These are phyloP conservation scores for Penicillium concentricum DNA, from an alignment of 2,329 filamentous ascomycete species.

Conservation along the genomic window DNA sequence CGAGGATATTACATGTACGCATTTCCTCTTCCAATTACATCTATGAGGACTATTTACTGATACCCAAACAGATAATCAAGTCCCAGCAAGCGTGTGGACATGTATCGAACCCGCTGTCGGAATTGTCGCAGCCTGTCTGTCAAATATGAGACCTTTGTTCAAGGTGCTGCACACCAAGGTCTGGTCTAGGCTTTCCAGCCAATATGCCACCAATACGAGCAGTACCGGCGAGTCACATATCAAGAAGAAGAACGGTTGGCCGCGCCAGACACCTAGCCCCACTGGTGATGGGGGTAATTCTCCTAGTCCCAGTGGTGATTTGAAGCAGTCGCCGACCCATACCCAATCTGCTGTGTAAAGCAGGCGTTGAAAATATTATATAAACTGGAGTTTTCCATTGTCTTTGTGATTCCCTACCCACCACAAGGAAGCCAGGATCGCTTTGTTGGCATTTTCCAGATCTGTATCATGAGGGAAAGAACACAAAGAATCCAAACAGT, in stretches of 20 bases:
- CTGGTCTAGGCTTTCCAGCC: conserved; percentile 7
- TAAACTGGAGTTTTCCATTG: no score
- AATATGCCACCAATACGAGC: conserved; percentile 2
- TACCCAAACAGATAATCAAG: conserved; percentile 23
- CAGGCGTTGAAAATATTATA: neutral
- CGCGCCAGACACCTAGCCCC: conserved; percentile 8
- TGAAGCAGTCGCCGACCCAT: neutral
- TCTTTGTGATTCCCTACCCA: neutral
- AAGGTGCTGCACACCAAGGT: conserved; percentile 18
- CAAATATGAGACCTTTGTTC: conserved; percentile 31
- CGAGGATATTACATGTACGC: conserved; percentile 27
- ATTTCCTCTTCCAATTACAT: neutral
- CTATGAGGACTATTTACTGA: neutral
- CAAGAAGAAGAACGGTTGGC: conserved; percentile 8
- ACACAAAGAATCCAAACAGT: neutral
- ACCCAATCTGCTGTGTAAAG: neutral
- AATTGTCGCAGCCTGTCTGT: conserved; percentile 28
- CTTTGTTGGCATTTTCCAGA: neutral
- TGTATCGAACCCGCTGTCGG: conserved; percentile 32
- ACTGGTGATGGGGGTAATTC: neutral
- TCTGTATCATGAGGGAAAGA: neutral
- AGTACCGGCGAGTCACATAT: conserved; percentile 13
- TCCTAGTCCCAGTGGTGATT: neutral
- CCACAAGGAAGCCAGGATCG: neutral
- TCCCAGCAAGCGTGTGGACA: conserved; percentile 30